These are phyloP conservation scores for Prosopis cineraria DNA, from an alignment of 306 rosid species.

Conservation along the genomic window DNA sequence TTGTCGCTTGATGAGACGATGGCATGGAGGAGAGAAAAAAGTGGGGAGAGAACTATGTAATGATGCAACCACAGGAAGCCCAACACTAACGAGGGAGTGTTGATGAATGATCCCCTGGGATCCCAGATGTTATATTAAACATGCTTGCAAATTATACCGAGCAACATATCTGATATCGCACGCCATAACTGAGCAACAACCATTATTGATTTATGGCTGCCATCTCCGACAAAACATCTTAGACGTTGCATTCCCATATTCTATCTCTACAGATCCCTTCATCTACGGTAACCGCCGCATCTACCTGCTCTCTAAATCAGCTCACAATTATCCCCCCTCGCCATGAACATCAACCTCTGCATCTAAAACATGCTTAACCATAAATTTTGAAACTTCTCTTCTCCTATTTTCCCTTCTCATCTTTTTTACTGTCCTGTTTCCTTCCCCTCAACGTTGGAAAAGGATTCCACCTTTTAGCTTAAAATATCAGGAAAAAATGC, in stretches of 20 bases:
- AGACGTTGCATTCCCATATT: not conserved
- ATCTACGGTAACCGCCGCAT: not conserved
- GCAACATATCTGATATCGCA: not conserved
- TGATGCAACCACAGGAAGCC: not conserved
- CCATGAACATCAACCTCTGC: not conserved
- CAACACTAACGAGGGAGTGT: too few relatives aligned
- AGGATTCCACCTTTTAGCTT: not conserved
- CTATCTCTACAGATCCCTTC: not conserved
- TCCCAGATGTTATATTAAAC: too few relatives aligned
- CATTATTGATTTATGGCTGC: too few relatives aligned
- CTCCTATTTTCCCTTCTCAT: constrained; percentile 7
- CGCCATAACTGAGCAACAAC: not conserved
- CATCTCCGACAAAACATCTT: too few relatives aligned
- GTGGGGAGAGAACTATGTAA: not conserved
- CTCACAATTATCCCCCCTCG: constrained; percentile 10
- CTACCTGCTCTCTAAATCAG: not conserved
- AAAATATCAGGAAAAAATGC: not conserved
- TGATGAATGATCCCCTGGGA: too few relatives aligned
- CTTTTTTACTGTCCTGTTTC: constrained; percentile 10
- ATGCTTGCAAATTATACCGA: not conserved
- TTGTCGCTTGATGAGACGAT: not conserved
- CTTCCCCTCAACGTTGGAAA: constrained; percentile 22
- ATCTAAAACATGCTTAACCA: not conserved
- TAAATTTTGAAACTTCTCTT: constrained; percentile 17
- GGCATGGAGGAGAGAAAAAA: not conserved